Percentiles rank a stretch among this genome's conserved stretches.
phyloP scores from a whole-genome alignment of 768 basidiomycete species.

The Pholiota microspora region DNA sequence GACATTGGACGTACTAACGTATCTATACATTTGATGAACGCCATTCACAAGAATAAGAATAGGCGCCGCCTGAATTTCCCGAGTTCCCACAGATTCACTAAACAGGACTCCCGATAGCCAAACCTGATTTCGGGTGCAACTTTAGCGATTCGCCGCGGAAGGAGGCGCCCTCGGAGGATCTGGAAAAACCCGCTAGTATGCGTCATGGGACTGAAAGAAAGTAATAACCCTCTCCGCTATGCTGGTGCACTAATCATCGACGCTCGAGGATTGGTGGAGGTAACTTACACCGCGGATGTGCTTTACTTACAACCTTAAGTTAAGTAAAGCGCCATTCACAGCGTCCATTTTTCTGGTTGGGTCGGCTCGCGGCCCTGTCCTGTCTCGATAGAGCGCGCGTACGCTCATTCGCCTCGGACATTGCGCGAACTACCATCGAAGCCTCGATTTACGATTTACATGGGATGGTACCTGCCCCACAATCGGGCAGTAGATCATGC shows the following conservation, averaged over 20 bases:
- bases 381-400: neutral
- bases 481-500: slow-evolving; percentile 8
- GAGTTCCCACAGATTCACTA: neutral
- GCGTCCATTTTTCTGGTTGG: neutral
- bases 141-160: neutral
- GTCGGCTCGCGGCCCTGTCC: neutral
- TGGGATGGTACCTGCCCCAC: slow-evolving; percentile 1
- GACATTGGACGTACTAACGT: no score
- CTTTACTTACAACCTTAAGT: neutral
- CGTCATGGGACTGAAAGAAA: neutral
- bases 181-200: neutral
- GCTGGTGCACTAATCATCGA: neutral
- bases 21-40: no score
- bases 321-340: neutral
- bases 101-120: neutral
- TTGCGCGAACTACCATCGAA: neutral
- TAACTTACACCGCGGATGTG: slow-evolving; percentile 6
- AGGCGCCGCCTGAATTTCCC: neutral
- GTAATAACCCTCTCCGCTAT: neutral
- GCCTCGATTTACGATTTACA: neutral
- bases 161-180: neutral
- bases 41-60: no score
- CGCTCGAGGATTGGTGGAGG: slow-evolving; percentile 2
- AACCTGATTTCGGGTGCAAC: no score
- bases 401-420: slow-evolving; percentile 2